Conservation (phyloP, 2,329 filamentous ascomycete genomes). For the Colletotrichum sublineola region DNA sequence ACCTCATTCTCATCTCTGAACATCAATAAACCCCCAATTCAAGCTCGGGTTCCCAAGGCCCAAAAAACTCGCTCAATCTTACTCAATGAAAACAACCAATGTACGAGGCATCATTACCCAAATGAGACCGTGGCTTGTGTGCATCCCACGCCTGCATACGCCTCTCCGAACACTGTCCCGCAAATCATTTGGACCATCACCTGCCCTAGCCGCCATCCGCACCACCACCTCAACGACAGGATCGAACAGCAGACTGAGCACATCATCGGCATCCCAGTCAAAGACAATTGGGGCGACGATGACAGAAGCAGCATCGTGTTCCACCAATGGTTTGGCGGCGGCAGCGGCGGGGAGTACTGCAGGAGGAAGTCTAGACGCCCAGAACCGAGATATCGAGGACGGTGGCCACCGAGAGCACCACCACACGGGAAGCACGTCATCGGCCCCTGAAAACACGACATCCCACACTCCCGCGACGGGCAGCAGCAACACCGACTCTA, state of each 20-base stretch:
- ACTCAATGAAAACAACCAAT: not conserved
- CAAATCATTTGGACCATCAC: constrained; percentile 33
- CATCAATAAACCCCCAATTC: constrained; percentile 5
- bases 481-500: constrained; percentile 30
- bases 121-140: constrained; percentile 24
- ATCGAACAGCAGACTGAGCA: constrained; percentile 29
- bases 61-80: constrained; percentile 12
- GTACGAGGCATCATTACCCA: constrained; percentile 11
- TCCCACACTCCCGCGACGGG: constrained; percentile 23
- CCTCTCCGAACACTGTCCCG: constrained; percentile 24
- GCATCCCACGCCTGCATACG: constrained; percentile 31
- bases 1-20: constrained; percentile 15
- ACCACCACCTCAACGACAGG: constrained; percentile 17
- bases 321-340: constrained; percentile 4
- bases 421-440: constrained; percentile 42
- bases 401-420: constrained; percentile 35
- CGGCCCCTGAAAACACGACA: constrained; percentile 40
- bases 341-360: not conserved
- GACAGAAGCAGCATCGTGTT: not conserved
- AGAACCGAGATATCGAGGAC: constrained; percentile 6
- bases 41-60: constrained; percentile 12
- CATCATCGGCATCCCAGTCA: constrained; percentile 36
- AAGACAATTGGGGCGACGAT: not conserved
- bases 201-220: constrained; percentile 25
- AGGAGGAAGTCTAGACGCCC: constrained; percentile 1